Percentiles rank a stretch among this genome's conserved stretches.
These are phyloP conservation scores for Spatholobus suberectus DNA, from an alignment of 306 rosid genomes.

Conservation along the genomic window DNA sequence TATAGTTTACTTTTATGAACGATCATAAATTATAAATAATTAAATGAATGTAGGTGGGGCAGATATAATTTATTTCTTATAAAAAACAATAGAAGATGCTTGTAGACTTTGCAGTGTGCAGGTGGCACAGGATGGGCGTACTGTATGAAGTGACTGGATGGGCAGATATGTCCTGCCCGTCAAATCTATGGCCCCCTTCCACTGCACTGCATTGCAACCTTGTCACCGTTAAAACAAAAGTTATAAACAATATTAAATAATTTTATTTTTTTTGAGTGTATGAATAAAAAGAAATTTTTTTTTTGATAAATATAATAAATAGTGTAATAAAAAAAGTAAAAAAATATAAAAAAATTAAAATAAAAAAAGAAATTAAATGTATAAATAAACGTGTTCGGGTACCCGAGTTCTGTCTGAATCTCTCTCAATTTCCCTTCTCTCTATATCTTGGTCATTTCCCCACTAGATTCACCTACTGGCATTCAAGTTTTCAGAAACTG, in stretches of 20 bases:
- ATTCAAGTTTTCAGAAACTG: conserved; percentile 27
- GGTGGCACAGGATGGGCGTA: conserved; percentile 59
- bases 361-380: too few relatives aligned
- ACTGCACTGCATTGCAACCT: not conserved
- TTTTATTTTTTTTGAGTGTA: too few relatives aligned
- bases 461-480: conserved; percentile 45
- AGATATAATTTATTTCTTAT: not conserved
- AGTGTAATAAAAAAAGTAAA: too few relatives aligned
- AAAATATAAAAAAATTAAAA: too few relatives aligned
- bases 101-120: conserved; percentile 44
- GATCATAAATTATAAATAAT: not conserved
- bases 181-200: conserved; percentile 58
- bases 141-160: conserved; percentile 73
- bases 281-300: too few relatives aligned
- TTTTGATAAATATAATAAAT: too few relatives aligned
- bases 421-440: not conserved
- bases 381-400: not conserved
- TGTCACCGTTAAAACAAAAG: conserved; percentile 34
- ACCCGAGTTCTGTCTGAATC: not conserved
- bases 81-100: conserved; percentile 32
- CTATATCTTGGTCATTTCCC: not conserved
- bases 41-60: not conserved
- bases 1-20: not conserved
- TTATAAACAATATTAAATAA: too few relatives aligned
- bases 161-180: conserved; percentile 65